Evolutionary conservation across 345 rosid genomes (phyloP), one percentile per base, ranked within the genome.

Genomic region (Camelina laxa): DNA sequence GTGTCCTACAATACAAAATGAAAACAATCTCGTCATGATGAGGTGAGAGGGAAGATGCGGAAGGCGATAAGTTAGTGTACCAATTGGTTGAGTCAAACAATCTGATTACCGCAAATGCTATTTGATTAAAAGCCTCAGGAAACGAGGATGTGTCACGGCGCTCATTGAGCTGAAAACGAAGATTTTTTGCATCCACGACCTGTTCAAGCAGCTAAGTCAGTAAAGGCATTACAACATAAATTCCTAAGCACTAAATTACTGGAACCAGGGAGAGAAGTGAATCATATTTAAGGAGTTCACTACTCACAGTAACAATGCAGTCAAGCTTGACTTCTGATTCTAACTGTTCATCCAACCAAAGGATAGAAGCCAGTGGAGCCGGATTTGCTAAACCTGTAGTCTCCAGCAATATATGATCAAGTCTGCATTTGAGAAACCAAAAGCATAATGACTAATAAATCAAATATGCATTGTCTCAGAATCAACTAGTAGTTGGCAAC

Each of bases 341-440:
- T 66, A 91, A 84, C 68, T 90, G 97, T 53, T 91, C 99, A 77
- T 90, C 99, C 87, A 91, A 77, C 99, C 97, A 94, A 76, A 95
- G 97, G 44, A 95, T 78, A 61, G 97, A 90, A 7, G 98, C 97
- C 60, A 90, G 72, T 20, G 97, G 97, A 80, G 93, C 98, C 12
- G 98, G 97, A 75, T 95, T 95, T 0, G 97, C 99, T 69, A 95
- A 82, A 69, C 99, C 97, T n/a, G 99, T 91, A n/a, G 97, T 95
- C 88, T 91, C 97, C 50, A 95, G 80, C 73, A 95, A 80, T 69
- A 95, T 95, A 75, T 91, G 97, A 85, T 95, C 99, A 45, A 91
- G 93, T 77, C 96, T 90, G 67, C 72, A 69, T 22, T 10, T 39
- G 67, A 65, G 45, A 62, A 63, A 66, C 44, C 45, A 72, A 45